Conservation (phyloP, 2,329 filamentous ascomycete species). For the Fusarium equiseti region DNA sequence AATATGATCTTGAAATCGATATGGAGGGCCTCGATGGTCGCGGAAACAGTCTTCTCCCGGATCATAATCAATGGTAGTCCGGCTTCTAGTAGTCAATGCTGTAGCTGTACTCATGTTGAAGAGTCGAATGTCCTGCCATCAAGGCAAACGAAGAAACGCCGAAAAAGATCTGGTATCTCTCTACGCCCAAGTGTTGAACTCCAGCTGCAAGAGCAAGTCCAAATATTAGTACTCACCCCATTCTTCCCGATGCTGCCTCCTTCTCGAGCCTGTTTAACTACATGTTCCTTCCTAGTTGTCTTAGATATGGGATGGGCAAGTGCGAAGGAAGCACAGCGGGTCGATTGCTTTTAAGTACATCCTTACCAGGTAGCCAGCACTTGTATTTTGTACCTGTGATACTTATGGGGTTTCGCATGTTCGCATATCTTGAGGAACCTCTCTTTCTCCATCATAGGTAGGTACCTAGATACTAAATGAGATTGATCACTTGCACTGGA, state of each 20-base stretch:
- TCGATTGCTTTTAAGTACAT: background rate
- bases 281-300: background rate
- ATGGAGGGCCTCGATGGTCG: slow-evolving; percentile 44
- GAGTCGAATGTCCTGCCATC: background rate
- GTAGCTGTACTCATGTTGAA: slow-evolving; percentile 17
- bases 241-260: background rate
- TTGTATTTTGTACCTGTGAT: background rate
- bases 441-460: background rate
- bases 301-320: background rate
- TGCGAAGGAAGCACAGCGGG: background rate
- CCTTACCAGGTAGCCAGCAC: too few species aligned
- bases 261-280: background rate
- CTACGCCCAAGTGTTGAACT: background rate
- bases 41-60: slow-evolving; percentile 46
- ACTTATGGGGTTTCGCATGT: background rate
- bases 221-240: background rate
- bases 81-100: slow-evolving; percentile 1
- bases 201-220: background rate
- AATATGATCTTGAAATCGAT: slow-evolving; percentile 45
- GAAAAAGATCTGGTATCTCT: background rate
- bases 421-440: background rate
- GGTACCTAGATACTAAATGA: background rate
- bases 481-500: background rate
- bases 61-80: slow-evolving; percentile 46
- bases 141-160: background rate